Evolutionary conservation across 352 stramenopile species (phyloP).

Genomic region (Globisporangium paddicum): DNA sequence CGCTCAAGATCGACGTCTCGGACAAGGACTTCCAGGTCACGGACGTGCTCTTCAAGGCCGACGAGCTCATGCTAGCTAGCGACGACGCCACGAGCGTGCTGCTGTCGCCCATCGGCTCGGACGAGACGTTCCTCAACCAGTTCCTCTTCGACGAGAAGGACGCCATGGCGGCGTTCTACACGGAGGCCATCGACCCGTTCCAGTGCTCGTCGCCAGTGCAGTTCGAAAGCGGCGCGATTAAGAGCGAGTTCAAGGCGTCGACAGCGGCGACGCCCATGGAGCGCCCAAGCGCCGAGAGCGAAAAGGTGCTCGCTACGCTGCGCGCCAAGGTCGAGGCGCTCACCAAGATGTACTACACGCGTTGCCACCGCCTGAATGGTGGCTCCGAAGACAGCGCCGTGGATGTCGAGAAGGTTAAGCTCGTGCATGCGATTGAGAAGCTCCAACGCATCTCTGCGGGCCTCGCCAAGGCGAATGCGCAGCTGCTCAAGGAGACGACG

Average conservation of each 20-base stretch:
- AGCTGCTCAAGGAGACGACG: slow-evolving; percentile 28
- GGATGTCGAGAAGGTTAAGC: slow-evolving; percentile 40
- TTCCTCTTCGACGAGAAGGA: slow-evolving; percentile 54
- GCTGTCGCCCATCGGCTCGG: slow-evolving; percentile 48
- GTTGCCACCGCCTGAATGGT: slow-evolving; percentile 36
- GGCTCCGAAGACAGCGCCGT: slow-evolving; percentile 12
- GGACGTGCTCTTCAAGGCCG: slow-evolving; percentile 13
- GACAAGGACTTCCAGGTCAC: too few species aligned
- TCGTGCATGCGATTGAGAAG: slow-evolving; percentile 44
- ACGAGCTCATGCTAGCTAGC: slow-evolving; percentile 17
- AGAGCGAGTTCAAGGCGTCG: slow-evolving; percentile 2
- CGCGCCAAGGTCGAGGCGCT: slow-evolving; percentile 45
- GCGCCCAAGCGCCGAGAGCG: slow-evolving; percentile 13
- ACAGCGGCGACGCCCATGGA: not conserved
- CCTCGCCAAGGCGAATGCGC: slow-evolving; percentile 38
- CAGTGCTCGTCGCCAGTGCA: slow-evolving; percentile 21
- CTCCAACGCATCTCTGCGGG: slow-evolving; percentile 43
- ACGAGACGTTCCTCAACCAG: slow-evolving; percentile 35
- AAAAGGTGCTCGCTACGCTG: slow-evolving; percentile 43
- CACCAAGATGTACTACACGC: slow-evolving; percentile 60
- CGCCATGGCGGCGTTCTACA: slow-evolving; percentile 55
- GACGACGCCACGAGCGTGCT: slow-evolving; percentile 50
- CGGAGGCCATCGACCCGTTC: slow-evolving; percentile 59
- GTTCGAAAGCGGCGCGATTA: slow-evolving; percentile 5
- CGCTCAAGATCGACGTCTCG: slow-evolving; percentile 9